Percentiles rank a stretch among this genome's conserved stretches.
phyloP scores from a whole-genome alignment of 1,284 basidiomycete species.

The Mycena sp. region DNA sequence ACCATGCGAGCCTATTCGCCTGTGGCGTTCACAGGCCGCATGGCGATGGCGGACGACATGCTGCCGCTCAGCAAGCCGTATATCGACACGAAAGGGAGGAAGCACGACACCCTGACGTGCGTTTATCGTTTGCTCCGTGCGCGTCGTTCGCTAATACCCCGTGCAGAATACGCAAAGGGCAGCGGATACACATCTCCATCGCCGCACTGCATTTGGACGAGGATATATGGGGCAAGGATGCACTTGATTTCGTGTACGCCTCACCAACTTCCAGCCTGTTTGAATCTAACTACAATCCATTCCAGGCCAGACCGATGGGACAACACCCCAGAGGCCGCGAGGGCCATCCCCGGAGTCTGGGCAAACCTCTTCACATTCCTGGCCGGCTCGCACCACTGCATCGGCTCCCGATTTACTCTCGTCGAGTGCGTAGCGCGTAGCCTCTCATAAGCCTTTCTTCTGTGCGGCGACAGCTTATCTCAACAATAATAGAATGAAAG shows the following conservation, averaged over 20 bases:
- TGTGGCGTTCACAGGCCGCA: conserved; percentile 61
- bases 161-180: neutral
- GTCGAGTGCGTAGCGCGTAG: conserved; percentile 44
- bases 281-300: neutral
- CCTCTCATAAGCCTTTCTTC: too few species aligned
- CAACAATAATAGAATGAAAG: conserved; percentile 40
- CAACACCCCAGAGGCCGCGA: conserved; percentile 31
- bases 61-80: conserved; percentile 61
- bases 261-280: neutral
- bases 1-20: conserved; percentile 69
- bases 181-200: conserved; percentile 74
- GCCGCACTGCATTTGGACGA: conserved; percentile 81
- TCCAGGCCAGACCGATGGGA: conserved; percentile 48
- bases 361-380: conserved; percentile 53
- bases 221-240: conserved; percentile 77
- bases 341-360: conserved; percentile 48
- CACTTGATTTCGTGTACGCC: conserved; percentile 77
- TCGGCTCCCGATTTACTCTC: conserved; percentile 56
- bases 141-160: neutral
- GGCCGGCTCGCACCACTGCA: conserved; percentile 49
- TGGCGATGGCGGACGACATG: conserved; percentile 60
- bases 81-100: conserved; percentile 50
- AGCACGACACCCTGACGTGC: conserved; percentile 33
- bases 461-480: too few species aligned
- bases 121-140: neutral